Percentiles rank a stretch among this genome's conserved stretches.
phyloP scores from a whole-genome alignment of 495 filamentous ascomycete genomes.

The Penicillium ucsense region DNA sequence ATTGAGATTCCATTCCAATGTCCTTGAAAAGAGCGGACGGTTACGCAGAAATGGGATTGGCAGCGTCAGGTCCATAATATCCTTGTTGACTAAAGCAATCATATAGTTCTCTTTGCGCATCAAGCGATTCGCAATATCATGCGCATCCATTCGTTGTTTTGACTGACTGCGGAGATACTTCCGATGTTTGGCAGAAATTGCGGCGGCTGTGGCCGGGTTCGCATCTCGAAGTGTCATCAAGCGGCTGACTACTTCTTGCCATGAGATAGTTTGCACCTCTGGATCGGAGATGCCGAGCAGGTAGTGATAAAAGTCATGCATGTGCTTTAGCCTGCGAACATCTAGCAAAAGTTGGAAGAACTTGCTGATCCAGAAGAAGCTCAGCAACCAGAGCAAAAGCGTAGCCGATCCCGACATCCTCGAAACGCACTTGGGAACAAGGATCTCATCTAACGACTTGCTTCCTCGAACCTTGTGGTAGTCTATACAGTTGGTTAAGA shows the following conservation, averaged over 20 bases:
- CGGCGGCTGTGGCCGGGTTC: conserved; percentile 72
- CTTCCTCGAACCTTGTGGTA: conserved; percentile 67
- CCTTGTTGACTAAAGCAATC: conserved; percentile 94
- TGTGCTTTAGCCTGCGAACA: conserved; percentile 59
- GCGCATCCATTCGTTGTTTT: conserved; percentile 90
- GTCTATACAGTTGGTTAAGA: conserved; percentile 80
- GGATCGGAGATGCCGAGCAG: conserved; percentile 78
- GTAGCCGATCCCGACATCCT: conserved; percentile 78
- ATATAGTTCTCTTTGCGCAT: conserved; percentile 97
- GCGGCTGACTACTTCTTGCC: conserved; percentile 86
- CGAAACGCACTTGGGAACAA: conserved; percentile 73
- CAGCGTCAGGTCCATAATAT: conserved; percentile 76
- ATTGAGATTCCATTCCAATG: conserved; percentile 80
- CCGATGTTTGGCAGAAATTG: conserved; percentile 49
- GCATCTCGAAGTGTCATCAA: conserved; percentile 80
- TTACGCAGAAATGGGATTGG: conserved; percentile 75
- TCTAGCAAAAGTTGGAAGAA: conserved; percentile 66
- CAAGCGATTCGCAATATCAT: conserved; percentile 91
- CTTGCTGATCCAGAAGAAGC: conserved; percentile 80
- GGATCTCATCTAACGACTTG: conserved; percentile 63
- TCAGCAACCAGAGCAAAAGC: conserved; percentile 72
- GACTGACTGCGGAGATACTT: conserved; percentile 73
- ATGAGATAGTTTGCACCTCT: conserved; percentile 93
- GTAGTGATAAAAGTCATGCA: conserved; percentile 84
- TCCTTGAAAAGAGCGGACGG: conserved; percentile 68